These are phyloP conservation scores for Pseudocercospora musae DNA, from an alignment of 2,329 filamentous ascomycete species.

Conservation along the genomic window DNA sequence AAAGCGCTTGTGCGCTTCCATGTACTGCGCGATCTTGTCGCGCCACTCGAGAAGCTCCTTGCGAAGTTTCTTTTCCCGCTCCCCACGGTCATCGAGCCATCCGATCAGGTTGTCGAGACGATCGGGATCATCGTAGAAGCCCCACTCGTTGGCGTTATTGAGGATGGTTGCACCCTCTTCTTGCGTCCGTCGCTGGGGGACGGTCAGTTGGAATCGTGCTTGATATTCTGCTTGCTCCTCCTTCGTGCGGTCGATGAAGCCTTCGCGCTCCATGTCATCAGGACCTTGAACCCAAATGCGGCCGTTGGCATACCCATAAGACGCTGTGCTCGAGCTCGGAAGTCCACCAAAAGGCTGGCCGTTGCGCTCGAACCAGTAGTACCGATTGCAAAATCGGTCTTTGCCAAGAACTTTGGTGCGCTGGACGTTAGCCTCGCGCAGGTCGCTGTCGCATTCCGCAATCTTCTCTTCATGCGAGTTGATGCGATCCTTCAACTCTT, in stretches of 20 bases:
- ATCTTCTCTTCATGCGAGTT: slow-evolving; percentile 83
- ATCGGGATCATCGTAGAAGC: slow-evolving; percentile 78
- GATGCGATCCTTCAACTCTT: slow-evolving; percentile 78
- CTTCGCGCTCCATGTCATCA: slow-evolving; percentile 78
- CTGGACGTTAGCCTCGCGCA: slow-evolving; percentile 90
- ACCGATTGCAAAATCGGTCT: slow-evolving; percentile 96
- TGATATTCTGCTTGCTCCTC: slow-evolving; percentile 74
- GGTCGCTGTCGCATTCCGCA: slow-evolving; percentile 78
- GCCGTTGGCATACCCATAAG: slow-evolving; percentile 87
- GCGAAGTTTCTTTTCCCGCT: slow-evolving; percentile 79
- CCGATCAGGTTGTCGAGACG: slow-evolving; percentile 74
- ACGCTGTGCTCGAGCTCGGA: slow-evolving; percentile 80
- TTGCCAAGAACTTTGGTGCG: slow-evolving; percentile 86
- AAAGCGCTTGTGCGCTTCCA: slow-evolving; percentile 47
- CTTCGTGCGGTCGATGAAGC: slow-evolving; percentile 74
- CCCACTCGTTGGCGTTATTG: slow-evolving; percentile 78
- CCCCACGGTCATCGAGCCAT: slow-evolving; percentile 85
- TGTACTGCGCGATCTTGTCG: slow-evolving; percentile 69
- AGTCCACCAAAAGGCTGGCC: slow-evolving; percentile 94
- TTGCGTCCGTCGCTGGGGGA: slow-evolving; percentile 75
- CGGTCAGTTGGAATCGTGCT: slow-evolving; percentile 73
- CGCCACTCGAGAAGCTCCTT: slow-evolving; percentile 80
- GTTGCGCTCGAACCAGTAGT: slow-evolving; percentile 99
- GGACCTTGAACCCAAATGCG: slow-evolving; percentile 96
- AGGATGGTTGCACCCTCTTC: slow-evolving; percentile 85